These are phyloP conservation scores for Coix lacrymajobi DNA, from an alignment of 176 grass and related monocot species.

Conservation along the genomic window DNA sequence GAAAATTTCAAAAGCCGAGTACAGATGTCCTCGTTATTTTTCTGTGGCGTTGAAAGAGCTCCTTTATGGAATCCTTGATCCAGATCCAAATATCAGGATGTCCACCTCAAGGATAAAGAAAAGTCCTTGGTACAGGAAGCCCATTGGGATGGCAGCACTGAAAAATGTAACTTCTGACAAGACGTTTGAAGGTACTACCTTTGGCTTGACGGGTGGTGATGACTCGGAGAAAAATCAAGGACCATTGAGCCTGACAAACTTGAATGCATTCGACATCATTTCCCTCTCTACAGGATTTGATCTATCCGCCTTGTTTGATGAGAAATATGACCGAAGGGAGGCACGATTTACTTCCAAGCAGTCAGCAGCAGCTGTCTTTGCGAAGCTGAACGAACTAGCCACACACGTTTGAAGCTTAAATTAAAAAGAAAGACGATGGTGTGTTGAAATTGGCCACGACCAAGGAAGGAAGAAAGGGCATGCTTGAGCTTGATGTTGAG, in stretches of 20 bases:
- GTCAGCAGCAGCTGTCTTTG: slow-evolving; percentile 34
- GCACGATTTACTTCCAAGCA: slow-evolving; percentile 60
- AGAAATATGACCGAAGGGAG: slow-evolving; percentile 44
- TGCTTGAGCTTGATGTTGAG: slow-evolving; percentile 54
- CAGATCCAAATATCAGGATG: slow-evolving; percentile 70
- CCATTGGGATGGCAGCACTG: slow-evolving; percentile 3
- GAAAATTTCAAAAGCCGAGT: slow-evolving; percentile 67
- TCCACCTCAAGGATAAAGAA: slow-evolving; percentile 62
- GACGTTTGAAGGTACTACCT: not conserved
- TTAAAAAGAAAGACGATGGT: slow-evolving; percentile 57
- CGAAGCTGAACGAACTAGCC: slow-evolving; percentile 56
- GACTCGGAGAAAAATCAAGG: slow-evolving; percentile 30
- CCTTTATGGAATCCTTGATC: slow-evolving; percentile 66
- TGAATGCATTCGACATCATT: slow-evolving; percentile 90
- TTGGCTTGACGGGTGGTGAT: not conserved
- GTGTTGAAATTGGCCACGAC: slow-evolving; percentile 45
- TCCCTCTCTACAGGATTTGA: slow-evolving; percentile 67
- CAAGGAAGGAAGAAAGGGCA: slow-evolving; percentile 65
- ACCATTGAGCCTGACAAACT: slow-evolving; percentile 16
- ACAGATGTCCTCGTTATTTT: slow-evolving; percentile 76
- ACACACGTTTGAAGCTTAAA: slow-evolving; percentile 39
- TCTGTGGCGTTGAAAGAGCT: slow-evolving; percentile 53
- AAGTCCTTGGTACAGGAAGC: slow-evolving; percentile 65
- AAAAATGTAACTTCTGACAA: slow-evolving; percentile 6
- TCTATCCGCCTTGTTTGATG: slow-evolving; percentile 63